Conservation (phyloP, 352 stramenopile genomes). For the Saprolegnia diclina region DNA sequence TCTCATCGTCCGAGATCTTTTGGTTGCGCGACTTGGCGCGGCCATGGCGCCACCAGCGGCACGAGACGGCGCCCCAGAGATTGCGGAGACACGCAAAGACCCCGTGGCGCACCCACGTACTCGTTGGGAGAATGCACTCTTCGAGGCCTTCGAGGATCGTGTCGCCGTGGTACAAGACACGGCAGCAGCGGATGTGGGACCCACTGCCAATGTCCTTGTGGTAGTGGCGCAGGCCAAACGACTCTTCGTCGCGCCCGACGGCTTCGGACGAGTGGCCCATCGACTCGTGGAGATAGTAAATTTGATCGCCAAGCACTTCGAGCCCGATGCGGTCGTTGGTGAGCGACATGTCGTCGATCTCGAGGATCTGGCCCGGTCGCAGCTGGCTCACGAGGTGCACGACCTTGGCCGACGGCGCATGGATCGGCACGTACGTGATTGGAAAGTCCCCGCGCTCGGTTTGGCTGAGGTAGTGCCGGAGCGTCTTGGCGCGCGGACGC, state of each 20-base stretch:
- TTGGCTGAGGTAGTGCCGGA: constrained; percentile 13
- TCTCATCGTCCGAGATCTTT: constrained; percentile 57
- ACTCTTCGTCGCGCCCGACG: neutral
- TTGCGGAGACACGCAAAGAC: constrained; percentile 47
- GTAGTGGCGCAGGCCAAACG: constrained; percentile 51
- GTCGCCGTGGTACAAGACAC: constrained; percentile 69
- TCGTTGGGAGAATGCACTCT: constrained; percentile 47
- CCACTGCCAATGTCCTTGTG: constrained; percentile 41
- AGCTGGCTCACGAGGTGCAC: constrained; percentile 51
- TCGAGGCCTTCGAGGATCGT: constrained; percentile 63
- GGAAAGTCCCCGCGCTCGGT: constrained; percentile 30
- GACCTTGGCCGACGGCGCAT: constrained; percentile 43
- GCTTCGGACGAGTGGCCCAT: constrained; percentile 21
- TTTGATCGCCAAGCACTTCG: constrained; percentile 57
- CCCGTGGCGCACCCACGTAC: constrained; percentile 58
- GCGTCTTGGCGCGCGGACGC: constrained; percentile 12
- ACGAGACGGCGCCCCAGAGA: constrained; percentile 38
- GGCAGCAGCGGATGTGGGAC: constrained; percentile 59
- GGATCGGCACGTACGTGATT: constrained; percentile 63
- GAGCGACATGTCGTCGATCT: constrained; percentile 71
- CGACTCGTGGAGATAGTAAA: constrained; percentile 41
- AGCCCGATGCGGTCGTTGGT: constrained; percentile 76
- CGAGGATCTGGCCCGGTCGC: constrained; percentile 47
- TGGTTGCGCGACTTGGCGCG: constrained; percentile 37
- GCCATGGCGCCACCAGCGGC: constrained; percentile 29